Percentiles rank a stretch among this genome's conserved stretches.
Evolutionary conservation across 768 basidiomycete genomes (phyloP).

Genomic region (Hygrocybe punicea): DNA sequence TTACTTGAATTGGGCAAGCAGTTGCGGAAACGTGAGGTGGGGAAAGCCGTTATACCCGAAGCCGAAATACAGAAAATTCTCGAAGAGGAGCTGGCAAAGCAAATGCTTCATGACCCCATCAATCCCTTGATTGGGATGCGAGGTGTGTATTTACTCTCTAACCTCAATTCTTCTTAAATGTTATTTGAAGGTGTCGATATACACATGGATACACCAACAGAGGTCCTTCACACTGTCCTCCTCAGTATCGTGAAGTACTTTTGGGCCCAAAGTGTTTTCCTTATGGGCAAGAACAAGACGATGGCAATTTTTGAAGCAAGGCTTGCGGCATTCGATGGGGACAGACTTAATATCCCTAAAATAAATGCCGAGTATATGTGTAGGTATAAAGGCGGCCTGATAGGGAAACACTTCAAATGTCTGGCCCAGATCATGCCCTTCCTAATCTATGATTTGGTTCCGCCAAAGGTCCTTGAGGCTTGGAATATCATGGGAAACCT

Average conservation of each 20-base stretch:
- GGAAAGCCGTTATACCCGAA: neutral
- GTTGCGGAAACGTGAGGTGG: neutral
- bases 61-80: neutral
- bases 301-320: conserved; percentile 21
- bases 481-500: conserved; percentile 24
- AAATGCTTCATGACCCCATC: neutral
- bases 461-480: conserved; percentile 12
- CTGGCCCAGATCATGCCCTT: conserved; percentile 31
- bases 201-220: conserved; percentile 31
- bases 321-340: conserved; percentile 21
- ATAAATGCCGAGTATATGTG: conserved; percentile 32
- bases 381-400: conserved; percentile 27
- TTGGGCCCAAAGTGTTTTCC: conserved; percentile 20
- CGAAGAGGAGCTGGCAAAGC: conserved; percentile 5
- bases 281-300: conserved; percentile 22
- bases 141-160: neutral
- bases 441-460: conserved; percentile 26
- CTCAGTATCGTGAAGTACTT: conserved; percentile 37
- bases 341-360: conserved; percentile 24
- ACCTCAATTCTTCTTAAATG: neutral
- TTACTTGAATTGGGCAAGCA: conserved; percentile 1
- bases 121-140: conserved; percentile 9
- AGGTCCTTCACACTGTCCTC: conserved; percentile 34
- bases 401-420: conserved; percentile 30
- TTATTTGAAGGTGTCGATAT: conserved; percentile 21